Evolutionary conservation across 2,329 filamentous ascomycete species (phyloP), one percentile per base, ranked within the genome.

Genomic region (Davidsoniella eucalypti): DNA sequence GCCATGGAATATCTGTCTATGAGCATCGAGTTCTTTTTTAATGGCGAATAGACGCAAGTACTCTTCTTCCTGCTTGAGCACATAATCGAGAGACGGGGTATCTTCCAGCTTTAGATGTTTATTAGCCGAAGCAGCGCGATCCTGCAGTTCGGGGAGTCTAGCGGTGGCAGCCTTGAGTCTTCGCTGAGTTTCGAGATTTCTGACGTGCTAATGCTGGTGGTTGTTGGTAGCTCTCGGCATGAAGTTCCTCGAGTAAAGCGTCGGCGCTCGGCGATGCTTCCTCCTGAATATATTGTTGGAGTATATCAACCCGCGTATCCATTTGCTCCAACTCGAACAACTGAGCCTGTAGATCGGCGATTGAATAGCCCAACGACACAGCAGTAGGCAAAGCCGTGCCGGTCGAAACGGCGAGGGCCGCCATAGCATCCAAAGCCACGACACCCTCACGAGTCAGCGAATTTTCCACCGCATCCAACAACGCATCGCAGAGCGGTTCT

Each of bases 171-270:
- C 65, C 60, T 86, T 87, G 45, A 82, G 75, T 51, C 72, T 78
- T 50, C 84, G 78, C 55, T 80, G 78, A 64, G 83, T 76, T 47
- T 92, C 82, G 3, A 80, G 70, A n/a, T 87, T n/a, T 90, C 56
- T 81, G 73, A 56, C 78, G 77, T 9, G 77, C 74, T 3, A 88
- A 65, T 54, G 78, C 69, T 0, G 75, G 59, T 0, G 77, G 64
- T 0, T 75, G 72, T 14, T 74, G 69, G 57, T 76, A 82, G 12
- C 14, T 36, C 12, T 69, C 65, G 12, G 62, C 60, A 21, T 64
- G 62, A 3, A 79, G 60, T 9, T 69, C 63, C 5, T 58, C 54
- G 7, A 74, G 60, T 36, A 76, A 58, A 1, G 55, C 50, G 10
- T 64, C 60, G 10, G 69, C 61, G 3, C 58, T 57, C 10, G 61